Evolutionary conservation across 2,329 filamentous ascomycete genomes (phyloP).

Genomic region (Trematosphaeria pertusa): DNA sequence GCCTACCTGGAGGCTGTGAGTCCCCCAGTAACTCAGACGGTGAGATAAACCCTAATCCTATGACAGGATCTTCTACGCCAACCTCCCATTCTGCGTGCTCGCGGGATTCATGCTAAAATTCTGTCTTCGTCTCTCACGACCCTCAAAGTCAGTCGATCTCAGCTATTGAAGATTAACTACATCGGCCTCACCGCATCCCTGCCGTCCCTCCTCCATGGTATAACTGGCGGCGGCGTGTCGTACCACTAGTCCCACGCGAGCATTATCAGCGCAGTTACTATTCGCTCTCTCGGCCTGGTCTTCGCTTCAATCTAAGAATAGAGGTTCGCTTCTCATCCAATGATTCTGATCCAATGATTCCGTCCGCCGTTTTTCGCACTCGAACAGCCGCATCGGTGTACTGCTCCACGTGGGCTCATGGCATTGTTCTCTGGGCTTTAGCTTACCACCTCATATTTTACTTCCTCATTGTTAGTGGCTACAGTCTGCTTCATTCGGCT

Average conservation of each 20-base stretch:
- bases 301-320: neutral
- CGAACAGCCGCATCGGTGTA: conserved; percentile 1
- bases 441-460: conserved; percentile 9
- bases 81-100: conserved; percentile 3
- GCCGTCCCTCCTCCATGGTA: conserved; percentile 1
- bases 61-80: conserved; percentile 7
- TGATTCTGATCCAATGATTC: conserved; percentile 7
- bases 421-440: conserved; percentile 7
- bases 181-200: conserved; percentile 1
- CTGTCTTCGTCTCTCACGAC: neutral
- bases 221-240: conserved; percentile 1
- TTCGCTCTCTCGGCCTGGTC: conserved; percentile 1
- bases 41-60: neutral
- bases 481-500: conserved; percentile 2
- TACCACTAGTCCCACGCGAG: conserved; percentile 1
- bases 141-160: neutral
- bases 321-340: neutral
- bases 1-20: conserved; percentile 7
- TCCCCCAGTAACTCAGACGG: neutral
- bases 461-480: conserved; percentile 2
- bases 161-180: conserved; percentile 1
- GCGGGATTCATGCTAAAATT: neutral
- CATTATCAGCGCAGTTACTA: conserved; percentile 3
- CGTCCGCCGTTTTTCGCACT: neutral
- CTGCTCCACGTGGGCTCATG: conserved; percentile 3